phyloP scores from a whole-genome alignment of 805 yeast genomes.

The Helenozyma baotianmanensis region DNA sequence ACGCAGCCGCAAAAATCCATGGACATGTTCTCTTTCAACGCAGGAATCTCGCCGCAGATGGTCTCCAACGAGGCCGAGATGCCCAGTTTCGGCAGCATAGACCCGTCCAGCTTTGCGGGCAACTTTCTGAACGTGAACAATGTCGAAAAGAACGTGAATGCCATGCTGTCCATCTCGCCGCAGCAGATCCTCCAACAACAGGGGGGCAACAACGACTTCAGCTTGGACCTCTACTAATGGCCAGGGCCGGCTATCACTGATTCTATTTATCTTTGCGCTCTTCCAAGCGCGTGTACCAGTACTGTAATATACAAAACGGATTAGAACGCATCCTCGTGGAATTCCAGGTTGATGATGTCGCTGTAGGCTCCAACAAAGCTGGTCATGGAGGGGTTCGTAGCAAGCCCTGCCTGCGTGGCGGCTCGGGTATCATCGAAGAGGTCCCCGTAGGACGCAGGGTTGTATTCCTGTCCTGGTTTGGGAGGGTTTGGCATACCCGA shows the following conservation, averaged over 20 bases:
- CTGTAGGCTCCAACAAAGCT: conserved; percentile 28
- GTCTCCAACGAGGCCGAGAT: conserved; percentile 12
- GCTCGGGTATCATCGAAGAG: no score
- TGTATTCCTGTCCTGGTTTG: background rate
- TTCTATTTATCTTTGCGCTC: no score
- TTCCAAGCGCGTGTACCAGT: no score
- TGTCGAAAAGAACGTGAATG: conserved; percentile 1
- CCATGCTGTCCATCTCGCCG: conserved; percentile 28
- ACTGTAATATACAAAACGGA: no score
- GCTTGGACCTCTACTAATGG: conserved; percentile 28
- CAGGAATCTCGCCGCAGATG: conserved; percentile 14
- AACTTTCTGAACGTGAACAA: conserved; percentile 3
- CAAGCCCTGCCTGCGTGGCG: no score
- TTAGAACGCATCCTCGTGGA: conserved; percentile 18
- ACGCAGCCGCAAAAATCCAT: no score
- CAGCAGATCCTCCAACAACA: conserved; percentile 36
- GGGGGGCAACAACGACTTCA: conserved; percentile 9
- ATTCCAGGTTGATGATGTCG: conserved; percentile 36
- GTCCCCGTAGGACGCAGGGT: background rate
- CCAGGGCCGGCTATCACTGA: no score
- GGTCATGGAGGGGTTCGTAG: conserved; percentile 9
- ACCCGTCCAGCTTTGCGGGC: background rate
- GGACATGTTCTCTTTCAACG: conserved; percentile 3
- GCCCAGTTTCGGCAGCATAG: background rate
- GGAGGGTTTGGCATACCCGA: conserved; percentile 8